Percentiles rank a stretch among this genome's conserved stretches.
Evolutionary conservation across 1,139 yeast genomes (phyloP).

Genomic region (Kodamaea derodonti): DNA sequence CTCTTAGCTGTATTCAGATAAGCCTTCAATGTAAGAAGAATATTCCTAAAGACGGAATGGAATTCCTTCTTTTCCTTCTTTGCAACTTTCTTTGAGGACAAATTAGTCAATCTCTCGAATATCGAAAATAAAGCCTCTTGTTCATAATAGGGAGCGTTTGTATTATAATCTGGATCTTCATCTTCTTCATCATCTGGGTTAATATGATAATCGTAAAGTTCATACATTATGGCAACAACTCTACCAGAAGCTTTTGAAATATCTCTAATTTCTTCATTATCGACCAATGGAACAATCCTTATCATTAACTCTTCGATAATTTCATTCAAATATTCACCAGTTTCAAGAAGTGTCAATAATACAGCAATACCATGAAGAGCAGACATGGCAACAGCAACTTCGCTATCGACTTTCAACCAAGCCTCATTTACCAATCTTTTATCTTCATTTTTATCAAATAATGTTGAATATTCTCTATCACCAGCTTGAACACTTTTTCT

Average conservation of each 20-base stretch:
- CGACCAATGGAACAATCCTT: constrained; percentile 39
- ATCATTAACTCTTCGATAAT: constrained; percentile 32
- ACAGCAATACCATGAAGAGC: constrained; percentile 49
- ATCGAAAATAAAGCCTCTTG: constrained; percentile 46
- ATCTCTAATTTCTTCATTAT: constrained; percentile 39
- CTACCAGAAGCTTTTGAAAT: constrained; percentile 54
- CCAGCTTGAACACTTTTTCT: constrained; percentile 35
- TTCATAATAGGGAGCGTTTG: constrained; percentile 57
- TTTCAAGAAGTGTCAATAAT: constrained; percentile 39
- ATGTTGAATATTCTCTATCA: constrained; percentile 43
- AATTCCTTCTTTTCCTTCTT: constrained; percentile 61
- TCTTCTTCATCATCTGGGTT: constrained; percentile 17
- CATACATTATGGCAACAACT: constrained; percentile 60
- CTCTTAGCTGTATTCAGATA: constrained; percentile 42
- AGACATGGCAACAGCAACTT: constrained; percentile 39
- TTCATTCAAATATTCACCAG: constrained; percentile 42
- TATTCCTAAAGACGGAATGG: constrained; percentile 62
- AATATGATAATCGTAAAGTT: constrained; percentile 47
- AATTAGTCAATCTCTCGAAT: constrained; percentile 45
- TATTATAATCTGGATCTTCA: constrained; percentile 37
- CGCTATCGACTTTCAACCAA: constrained; percentile 27
- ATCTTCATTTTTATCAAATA: constrained; percentile 35
- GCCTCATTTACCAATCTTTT: constrained; percentile 37
- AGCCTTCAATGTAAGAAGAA: constrained; percentile 45
- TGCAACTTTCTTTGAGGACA: constrained; percentile 53